Conservation (phyloP, 2,329 filamentous ascomycete species). For the Trichoderma sp. region DNA sequence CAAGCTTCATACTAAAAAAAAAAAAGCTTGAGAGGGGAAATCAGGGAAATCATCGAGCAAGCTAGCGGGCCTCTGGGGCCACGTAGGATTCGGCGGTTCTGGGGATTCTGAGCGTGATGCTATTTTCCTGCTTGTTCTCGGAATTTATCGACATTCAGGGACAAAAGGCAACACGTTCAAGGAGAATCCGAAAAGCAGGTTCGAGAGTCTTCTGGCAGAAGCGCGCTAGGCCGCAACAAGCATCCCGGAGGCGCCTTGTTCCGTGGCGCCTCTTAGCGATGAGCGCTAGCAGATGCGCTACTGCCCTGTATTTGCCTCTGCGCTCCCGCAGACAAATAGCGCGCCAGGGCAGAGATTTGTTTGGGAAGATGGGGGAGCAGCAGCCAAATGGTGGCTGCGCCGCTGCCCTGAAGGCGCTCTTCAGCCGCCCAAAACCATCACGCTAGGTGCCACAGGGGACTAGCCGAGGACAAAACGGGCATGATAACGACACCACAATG, state of each 20-base stretch:
- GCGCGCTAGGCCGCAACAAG: slow-evolving; percentile 17
- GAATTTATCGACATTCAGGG: not conserved
- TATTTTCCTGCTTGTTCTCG: not conserved
- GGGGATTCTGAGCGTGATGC: not conserved
- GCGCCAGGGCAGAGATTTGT: not conserved
- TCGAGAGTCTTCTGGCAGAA: slow-evolving; percentile 15
- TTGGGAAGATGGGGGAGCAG: not conserved
- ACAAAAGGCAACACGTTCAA: not conserved
- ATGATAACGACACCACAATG: slow-evolving; percentile 5
- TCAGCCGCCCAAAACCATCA: not conserved
- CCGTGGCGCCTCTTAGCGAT: slow-evolving; percentile 13
- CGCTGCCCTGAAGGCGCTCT: slow-evolving; percentile 11
- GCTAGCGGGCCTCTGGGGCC: not conserved
- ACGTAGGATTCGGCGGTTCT: slow-evolving; percentile 3
- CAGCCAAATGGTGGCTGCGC: slow-evolving; percentile 7
- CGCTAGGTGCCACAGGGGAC: slow-evolving; percentile 2
- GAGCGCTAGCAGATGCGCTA: slow-evolving; percentile 10
- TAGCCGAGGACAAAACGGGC: slow-evolving; percentile 9
- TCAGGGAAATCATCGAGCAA: slow-evolving; percentile 17
- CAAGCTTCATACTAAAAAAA: not conserved
- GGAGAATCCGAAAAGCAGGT: not conserved
- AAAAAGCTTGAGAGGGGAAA: slow-evolving; percentile 15
- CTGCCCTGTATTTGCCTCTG: slow-evolving; percentile 11
- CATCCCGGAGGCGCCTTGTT: slow-evolving; percentile 13
- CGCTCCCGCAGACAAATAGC: not conserved